These are phyloP conservation scores for Kodamaea alishanica DNA, from an alignment of 1,139 yeast genomes.

Conservation along the genomic window DNA sequence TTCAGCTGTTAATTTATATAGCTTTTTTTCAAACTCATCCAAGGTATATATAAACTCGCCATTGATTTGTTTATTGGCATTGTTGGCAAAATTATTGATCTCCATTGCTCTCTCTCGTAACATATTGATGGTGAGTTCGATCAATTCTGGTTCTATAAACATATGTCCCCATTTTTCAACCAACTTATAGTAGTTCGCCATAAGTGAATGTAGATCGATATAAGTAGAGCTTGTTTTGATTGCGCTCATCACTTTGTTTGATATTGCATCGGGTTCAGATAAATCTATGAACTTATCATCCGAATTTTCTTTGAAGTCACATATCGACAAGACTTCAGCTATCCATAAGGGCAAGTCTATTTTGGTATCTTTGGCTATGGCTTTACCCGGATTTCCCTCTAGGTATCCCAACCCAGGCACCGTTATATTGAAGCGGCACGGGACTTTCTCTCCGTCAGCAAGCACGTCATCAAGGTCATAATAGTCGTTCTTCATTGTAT, in stretches of 20 bases:
- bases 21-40: constrained; percentile 69
- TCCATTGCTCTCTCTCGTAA: constrained; percentile 63
- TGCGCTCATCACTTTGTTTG: constrained; percentile 67
- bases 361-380: constrained; percentile 60
- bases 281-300: constrained; percentile 64
- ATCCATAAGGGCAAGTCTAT: constrained; percentile 88
- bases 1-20: constrained; percentile 59
- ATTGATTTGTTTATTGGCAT: constrained; percentile 41
- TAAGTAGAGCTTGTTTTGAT: constrained; percentile 69
- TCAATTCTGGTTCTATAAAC: constrained; percentile 63
- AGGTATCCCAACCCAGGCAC: constrained; percentile 85
- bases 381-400: constrained; percentile 75
- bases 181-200: constrained; percentile 63
- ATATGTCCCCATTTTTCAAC: constrained; percentile 73
- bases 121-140: constrained; percentile 51
- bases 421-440: constrained; percentile 71
- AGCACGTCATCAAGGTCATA: constrained; percentile 87
- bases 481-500: constrained; percentile 33
- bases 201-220: constrained; percentile 65
- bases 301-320: constrained; percentile 35
- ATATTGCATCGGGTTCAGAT: constrained; percentile 64
- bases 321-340: constrained; percentile 70
- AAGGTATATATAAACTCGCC: constrained; percentile 57
- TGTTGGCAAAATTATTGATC: constrained; percentile 68
- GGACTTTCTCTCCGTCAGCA: constrained; percentile 67